phyloP scores from a whole-genome alignment of 345 rosid species.

The Citrus medica region DNA sequence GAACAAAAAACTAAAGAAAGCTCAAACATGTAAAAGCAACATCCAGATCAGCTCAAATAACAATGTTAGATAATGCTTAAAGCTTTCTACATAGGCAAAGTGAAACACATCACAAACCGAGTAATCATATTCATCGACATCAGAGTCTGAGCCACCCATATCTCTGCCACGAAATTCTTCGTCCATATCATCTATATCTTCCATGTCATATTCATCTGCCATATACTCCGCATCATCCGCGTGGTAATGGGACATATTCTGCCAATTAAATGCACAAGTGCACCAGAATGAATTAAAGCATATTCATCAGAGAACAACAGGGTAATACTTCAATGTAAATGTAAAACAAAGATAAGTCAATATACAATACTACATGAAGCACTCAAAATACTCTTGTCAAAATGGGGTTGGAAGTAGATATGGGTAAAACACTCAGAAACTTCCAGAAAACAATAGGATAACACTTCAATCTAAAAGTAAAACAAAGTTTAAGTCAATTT shows the following conservation, averaged over 20 bases:
- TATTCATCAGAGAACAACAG: conserved; percentile 12
- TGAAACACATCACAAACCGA: conserved; percentile 33
- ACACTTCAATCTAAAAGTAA: background rate
- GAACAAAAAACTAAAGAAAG: background rate
- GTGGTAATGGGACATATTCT: conserved; percentile 52
- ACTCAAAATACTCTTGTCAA: background rate
- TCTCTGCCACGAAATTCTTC: conserved; percentile 46
- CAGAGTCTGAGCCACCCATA: conserved; percentile 62
- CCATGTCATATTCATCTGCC: conserved; percentile 68
- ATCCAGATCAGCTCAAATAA: background rate
- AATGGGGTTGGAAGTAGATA: no score
- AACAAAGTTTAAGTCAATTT: background rate
- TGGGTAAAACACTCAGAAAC: no score
- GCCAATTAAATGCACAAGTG: conserved; percentile 20
- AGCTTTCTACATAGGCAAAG: background rate
- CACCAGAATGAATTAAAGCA: background rate
- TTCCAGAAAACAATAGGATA: background rate
- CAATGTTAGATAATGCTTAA: background rate
- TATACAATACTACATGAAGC: background rate
- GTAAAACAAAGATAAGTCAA: background rate
- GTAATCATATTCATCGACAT: conserved; percentile 56
- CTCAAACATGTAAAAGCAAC: background rate
- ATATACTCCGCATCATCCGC: conserved; percentile 58
- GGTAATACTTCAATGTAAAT: conserved; percentile 2
- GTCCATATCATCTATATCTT: conserved; percentile 59